Conservation (phyloP, 2,329 filamentous ascomycete genomes). For the Talaromyces rugulosus region DNA sequence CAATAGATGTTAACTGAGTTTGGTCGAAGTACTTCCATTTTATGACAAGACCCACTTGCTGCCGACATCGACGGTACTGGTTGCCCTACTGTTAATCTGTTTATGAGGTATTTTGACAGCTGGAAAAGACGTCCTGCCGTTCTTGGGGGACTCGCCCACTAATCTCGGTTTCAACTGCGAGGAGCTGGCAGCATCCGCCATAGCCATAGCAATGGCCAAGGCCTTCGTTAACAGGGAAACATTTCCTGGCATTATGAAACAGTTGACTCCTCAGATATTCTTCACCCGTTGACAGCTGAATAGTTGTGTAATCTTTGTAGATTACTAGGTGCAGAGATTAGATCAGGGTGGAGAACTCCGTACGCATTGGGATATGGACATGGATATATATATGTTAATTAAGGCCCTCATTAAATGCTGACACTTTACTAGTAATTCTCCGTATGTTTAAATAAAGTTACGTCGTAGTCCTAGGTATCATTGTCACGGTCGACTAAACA, state of each 20-base stretch:
- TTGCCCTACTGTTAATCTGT: background rate
- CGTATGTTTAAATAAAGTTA: background rate
- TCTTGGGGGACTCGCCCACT: background rate
- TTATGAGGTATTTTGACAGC: background rate
- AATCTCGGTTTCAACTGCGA: background rate
- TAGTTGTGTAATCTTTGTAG: background rate
- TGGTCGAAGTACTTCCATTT: background rate
- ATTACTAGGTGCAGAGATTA: background rate
- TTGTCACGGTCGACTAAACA: background rate
- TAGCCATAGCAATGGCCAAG: background rate
- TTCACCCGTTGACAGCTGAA: background rate
- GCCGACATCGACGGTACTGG: background rate
- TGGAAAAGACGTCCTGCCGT: background rate
- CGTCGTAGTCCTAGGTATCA: background rate
- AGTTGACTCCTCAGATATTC: background rate
- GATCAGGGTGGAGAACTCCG: background rate
- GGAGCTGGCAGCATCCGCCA: background rate
- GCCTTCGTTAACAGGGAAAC: background rate
- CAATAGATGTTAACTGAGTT: background rate
- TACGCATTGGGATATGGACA: too few species aligned
- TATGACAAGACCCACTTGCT: background rate
- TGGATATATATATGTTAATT: background rate
- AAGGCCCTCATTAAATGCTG: background rate
- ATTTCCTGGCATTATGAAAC: background rate
- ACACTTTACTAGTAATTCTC: background rate